Base-by-base conservation (phyloP, 257 asterid species). In the Nicotiana tomentosiformis region DNA sequence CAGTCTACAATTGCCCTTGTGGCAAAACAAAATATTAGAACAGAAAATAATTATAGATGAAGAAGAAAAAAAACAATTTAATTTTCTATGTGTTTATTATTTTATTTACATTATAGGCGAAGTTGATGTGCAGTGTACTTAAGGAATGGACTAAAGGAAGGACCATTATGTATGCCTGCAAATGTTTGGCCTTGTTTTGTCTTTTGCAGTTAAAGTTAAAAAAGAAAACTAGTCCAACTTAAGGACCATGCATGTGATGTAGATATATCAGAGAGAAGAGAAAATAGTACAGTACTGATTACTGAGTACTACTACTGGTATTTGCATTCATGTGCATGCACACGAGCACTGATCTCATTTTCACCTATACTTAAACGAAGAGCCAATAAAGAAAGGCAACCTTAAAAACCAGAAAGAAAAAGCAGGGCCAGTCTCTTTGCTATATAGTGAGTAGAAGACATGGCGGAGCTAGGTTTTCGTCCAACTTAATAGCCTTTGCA, bases 361-460 rank as follows among this genome's bases (percentile, higher is more conserved):
- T 64, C 37, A 64, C 37, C 69, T 6, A 10, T 57, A 57, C 18
- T 57, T 57, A 57, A 57, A 16, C 5, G 12, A 62, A 23, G 69
- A 64, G 33, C 77, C 77, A 35, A 68, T 68, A 69, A 72, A 72
- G 60, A 46, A 74, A 74, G 80, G 39, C 26, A 49, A 74, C 80
- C 80, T 74, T 74, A 74, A 74, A 74, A 74, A 7, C 43, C 62
- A 74, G 62, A 46, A 49, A 49, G 39, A 74, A 74, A 49, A 7
- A 43, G 62, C 43, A 49, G 80, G 26, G 26, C 20, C 58, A 49
- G 79, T 72, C 4, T 72, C 39, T 72, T 43, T 11, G 78, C 33
- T 56, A 16, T 56, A 56, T 49, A 10, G 77, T n/a, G 11, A 11
- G 32, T 17, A 10, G 49, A 53, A 4, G 30, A 23, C 26, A 23